Evolutionary conservation across 2,329 filamentous ascomycete species (phyloP).

Genomic region (Aspergillus sp.): DNA sequence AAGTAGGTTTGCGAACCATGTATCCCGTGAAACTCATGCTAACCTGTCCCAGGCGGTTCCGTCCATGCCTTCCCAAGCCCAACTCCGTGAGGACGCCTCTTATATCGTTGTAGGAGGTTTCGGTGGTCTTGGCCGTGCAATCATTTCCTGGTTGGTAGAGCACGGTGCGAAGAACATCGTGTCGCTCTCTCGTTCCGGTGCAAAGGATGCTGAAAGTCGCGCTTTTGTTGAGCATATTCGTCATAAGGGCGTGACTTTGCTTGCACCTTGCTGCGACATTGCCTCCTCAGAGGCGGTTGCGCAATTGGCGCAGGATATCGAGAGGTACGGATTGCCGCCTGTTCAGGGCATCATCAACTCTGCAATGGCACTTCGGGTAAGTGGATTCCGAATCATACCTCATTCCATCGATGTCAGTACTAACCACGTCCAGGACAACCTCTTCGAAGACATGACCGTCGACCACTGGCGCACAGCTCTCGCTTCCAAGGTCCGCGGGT

Average conservation of each 20-base stretch:
- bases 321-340: slow-evolving; percentile 11
- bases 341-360: slow-evolving; percentile 40
- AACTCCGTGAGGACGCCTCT: not conserved
- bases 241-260: not conserved
- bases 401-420: not conserved
- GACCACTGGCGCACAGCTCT: slow-evolving; percentile 43
- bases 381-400: not conserved
- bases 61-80: slow-evolving; percentile 7
- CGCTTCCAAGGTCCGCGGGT: slow-evolving; percentile 46
- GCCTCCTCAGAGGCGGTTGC: not conserved
- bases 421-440: slow-evolving; percentile 5
- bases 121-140: slow-evolving; percentile 12
- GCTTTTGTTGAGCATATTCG: slow-evolving; percentile 4
- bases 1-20: not conserved
- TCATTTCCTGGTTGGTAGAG: slow-evolving; percentile 1
- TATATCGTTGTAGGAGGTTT: slow-evolving; percentile 11
- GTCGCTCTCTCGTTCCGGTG: slow-evolving; percentile 7
- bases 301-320: not conserved
- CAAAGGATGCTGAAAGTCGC: slow-evolving; percentile 14
- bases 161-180: slow-evolving; percentile 10
- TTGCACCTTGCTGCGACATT: slow-evolving; percentile 8
- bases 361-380: slow-evolving; percentile 31
- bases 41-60: not conserved
- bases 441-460: slow-evolving; percentile 48
- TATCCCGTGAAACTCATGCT: not conserved